phyloP scores from a whole-genome alignment of 2,329 filamentous ascomycete genomes.

The Fusarium haematococcum region DNA sequence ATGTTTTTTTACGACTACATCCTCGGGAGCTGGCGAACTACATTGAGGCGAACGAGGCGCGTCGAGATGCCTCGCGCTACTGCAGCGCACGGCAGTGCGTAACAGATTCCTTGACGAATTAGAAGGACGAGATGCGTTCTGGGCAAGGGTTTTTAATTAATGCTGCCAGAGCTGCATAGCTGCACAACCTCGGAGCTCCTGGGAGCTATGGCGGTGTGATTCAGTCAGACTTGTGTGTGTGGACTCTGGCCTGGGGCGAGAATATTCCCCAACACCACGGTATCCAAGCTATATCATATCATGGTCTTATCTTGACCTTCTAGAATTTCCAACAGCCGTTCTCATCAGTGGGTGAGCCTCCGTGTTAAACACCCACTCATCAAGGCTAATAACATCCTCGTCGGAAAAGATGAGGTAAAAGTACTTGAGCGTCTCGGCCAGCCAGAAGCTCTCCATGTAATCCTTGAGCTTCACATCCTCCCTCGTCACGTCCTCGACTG shows the following conservation, averaged over 20 bases:
- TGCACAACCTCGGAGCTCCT: not conserved
- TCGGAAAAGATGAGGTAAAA: slow-evolving; percentile 80
- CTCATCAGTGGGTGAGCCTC: slow-evolving; percentile 62
- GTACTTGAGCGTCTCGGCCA: slow-evolving; percentile 80
- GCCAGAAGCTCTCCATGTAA: slow-evolving; percentile 78
- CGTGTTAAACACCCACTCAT: slow-evolving; percentile 74
- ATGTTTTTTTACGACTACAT: too few species aligned
- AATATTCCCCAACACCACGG: not conserved
- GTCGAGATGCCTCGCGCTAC: not conserved
- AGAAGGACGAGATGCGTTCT: not conserved
- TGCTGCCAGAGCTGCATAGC: not conserved
- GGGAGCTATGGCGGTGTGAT: not conserved
- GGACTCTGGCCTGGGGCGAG: not conserved
- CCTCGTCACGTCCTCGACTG: slow-evolving; percentile 73
- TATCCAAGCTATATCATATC: not conserved
- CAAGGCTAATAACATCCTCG: slow-evolving; percentile 70
- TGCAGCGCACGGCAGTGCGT: not conserved
- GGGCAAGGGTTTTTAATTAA: not conserved
- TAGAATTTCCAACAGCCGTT: not conserved
- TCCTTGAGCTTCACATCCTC: slow-evolving; percentile 60
- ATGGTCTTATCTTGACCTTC: not conserved
- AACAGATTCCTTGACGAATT: not conserved
- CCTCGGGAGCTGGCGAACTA: not conserved
- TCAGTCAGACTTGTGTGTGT: not conserved
- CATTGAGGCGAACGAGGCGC: not conserved